Evolutionary conservation across 2,329 filamentous ascomycete genomes (phyloP), one percentile per base, ranked within the genome.

Genomic region (Ceratocystis diversiconidia): DNA sequence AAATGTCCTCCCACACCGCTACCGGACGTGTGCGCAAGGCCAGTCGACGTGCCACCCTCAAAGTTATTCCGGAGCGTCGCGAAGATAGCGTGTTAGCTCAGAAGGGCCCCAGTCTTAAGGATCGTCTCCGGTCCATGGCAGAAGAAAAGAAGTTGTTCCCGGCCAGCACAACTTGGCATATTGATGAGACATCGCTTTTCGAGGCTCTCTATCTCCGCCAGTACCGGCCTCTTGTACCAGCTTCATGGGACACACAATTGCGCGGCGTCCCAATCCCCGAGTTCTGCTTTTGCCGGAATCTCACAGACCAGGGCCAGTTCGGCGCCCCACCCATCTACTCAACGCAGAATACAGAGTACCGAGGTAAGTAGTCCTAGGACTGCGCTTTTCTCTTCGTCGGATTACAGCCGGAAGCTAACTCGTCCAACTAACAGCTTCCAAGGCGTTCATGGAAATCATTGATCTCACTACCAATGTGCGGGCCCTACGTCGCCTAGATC

Each of bases 131-230:
- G 8, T 74, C 79, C 66, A 77, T 82, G 71, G 75, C 79, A 68
- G 70, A 72, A 52, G 77, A 80, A 69, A 79, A 76, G 71, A 65
- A 69, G 32, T 70, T 72, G 0, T 78, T 76, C 63, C 75, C 76
- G 0, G 75, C 75, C 28, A 75, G 79, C 50, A 76, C 76, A 59
- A 73, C 76, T 65, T 84, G 82, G 80, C 75, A 82, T 32, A 72
- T 75, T 8, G 78, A 78, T n/a, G 82, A 83, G 69, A 75, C 77
- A 36, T 71, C 69, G 1, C 72, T 79, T 41, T 79, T 78, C 64
- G 75, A 77, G 69, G 73, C 76, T 46, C 68, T 79, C 1, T 79
- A 74, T 67, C 71, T 75, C 69, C 70, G 77, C n/a, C 73, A 77
- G 67, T 73, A 76, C 65, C 71, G 75, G 2, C 74, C 77, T 1